A percentile compares a stretch with the other conserved stretches of the same genome.
Conservation (phyloP, 2,329 filamentous ascomycete species). For the Venturiaceae sp. region DNA sequence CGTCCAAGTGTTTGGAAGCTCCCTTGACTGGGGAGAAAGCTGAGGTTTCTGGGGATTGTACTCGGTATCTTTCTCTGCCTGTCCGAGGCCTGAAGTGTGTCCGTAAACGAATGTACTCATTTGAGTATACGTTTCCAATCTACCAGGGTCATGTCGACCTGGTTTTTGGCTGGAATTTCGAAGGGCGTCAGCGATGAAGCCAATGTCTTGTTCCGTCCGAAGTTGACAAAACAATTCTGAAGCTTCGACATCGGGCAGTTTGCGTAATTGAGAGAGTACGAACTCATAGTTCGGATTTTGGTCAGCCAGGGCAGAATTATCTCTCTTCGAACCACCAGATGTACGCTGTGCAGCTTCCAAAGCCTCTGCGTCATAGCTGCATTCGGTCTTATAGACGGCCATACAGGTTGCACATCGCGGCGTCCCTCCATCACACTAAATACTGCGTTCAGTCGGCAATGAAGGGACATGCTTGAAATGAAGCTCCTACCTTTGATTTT, state of each 20-base stretch:
- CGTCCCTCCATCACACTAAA: conserved; percentile 38
- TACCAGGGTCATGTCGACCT: conserved; percentile 19
- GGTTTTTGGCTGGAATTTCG: conserved; percentile 23
- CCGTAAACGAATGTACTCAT: conserved; percentile 15
- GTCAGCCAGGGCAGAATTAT: conserved; percentile 19
- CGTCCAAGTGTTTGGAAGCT: conserved; percentile 42
- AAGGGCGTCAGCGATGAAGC: conserved; percentile 30
- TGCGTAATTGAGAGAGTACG: conserved; percentile 23
- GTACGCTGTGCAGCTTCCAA: neutral
- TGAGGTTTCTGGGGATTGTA: conserved; percentile 5
- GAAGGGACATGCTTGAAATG: neutral
- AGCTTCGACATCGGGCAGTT: conserved; percentile 34
- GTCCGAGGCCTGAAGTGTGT: conserved; percentile 19
- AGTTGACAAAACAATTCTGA: conserved; percentile 32
- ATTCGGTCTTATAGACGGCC: conserved; percentile 40
- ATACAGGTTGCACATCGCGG: conserved; percentile 41
- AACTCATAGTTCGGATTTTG: conserved; percentile 15
- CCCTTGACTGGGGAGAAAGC: conserved; percentile 9
- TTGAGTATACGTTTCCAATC: neutral
- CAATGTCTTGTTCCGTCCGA: conserved; percentile 28
- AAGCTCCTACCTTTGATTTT: neutral
- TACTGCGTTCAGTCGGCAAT: neutral
- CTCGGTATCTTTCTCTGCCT: conserved; percentile 19
- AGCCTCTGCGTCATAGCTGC: conserved; percentile 36
- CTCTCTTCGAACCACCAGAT: conserved; percentile 32